These are phyloP conservation scores for Exophiala sideris DNA, from an alignment of 2,329 filamentous ascomycete genomes.

Conservation along the genomic window DNA sequence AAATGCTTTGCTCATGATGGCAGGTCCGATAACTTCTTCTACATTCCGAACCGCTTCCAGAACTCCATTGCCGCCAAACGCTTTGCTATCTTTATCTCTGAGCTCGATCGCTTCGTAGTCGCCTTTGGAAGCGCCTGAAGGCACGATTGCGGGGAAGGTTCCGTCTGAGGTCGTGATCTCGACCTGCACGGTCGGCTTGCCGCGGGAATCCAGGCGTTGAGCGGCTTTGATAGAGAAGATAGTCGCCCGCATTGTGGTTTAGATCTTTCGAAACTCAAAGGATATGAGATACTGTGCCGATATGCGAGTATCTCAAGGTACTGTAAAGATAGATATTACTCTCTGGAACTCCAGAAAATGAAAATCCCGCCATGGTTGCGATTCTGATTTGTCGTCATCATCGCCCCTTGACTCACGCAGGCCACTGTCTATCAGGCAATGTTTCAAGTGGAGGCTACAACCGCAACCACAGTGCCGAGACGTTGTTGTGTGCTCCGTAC, in stretches of 20 bases:
- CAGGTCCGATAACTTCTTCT: slow-evolving; percentile 53
- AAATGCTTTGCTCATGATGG: slow-evolving; percentile 52
- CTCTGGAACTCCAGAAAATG: no score
- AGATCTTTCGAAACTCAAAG: neutral
- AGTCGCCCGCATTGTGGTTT: neutral
- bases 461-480: no score
- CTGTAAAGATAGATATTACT: neutral
- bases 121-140: slow-evolving; percentile 37
- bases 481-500: no score
- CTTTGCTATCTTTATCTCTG: slow-evolving; percentile 48
- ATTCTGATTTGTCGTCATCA: no score
- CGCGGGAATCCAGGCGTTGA: slow-evolving; percentile 35
- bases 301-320: neutral
- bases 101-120: slow-evolving; percentile 36
- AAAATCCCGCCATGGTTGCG: no score
- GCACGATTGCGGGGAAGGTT: slow-evolving; percentile 33
- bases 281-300: neutral
- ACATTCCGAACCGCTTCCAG: slow-evolving; percentile 56
- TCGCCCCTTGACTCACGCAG: no score
- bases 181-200: slow-evolving; percentile 38
- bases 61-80: slow-evolving; percentile 55
- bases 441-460: no score
- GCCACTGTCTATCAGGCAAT: no score
- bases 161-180: slow-evolving; percentile 31
- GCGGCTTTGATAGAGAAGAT: neutral